Evolutionary conservation across 129 eudicot genomes (phyloP), one percentile per base, ranked within the genome.

Genomic region (Arctium lappa): DNA sequence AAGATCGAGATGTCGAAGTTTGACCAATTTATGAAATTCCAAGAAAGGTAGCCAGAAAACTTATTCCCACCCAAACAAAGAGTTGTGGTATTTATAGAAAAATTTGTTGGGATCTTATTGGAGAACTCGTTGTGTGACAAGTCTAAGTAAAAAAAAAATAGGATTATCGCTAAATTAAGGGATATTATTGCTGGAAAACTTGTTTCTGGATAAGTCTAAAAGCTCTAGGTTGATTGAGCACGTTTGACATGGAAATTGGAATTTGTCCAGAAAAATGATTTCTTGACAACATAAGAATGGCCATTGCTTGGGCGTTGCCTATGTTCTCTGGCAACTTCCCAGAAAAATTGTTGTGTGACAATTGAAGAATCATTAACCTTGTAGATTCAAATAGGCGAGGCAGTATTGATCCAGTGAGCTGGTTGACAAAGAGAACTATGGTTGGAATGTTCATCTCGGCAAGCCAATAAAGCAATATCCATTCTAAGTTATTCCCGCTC

Each of bases 381-480:
- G 1, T 9, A 18, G 84, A 86, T 22, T 74, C 82, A 79, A 89
- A 89, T 9, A 86, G 81, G 36, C 66, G 85, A 36, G 85, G 69
- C 1, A 88, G 92, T 53, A 89, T 37, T 7, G 81, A 30, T 18
- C 90, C 90, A 3, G 42, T 77, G 37, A 89, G 87, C 5, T 63
- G 78, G 79, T 89, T 89, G 50, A 81, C 83, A 0, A 89, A 89
- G 29, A 89, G 77, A n/a, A 84, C 10, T 16, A 89, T 74, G 53
- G 48, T 48, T 37, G 85, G 88, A 15, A 86, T 39, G 3, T 89
- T 81, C 88, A 84, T 81, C 22, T 86, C 79, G 0, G 85, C 83
- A 16, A 89, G 90, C 90, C 92, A 89, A 69, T 66, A 46, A 3
- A 90, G 90, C 72, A 89, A 86, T n/a, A 8, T 32, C 62, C 90